Base-by-base conservation (phyloP, 2,329 filamentous ascomycete species). In the Diaporthe sp. region DNA sequence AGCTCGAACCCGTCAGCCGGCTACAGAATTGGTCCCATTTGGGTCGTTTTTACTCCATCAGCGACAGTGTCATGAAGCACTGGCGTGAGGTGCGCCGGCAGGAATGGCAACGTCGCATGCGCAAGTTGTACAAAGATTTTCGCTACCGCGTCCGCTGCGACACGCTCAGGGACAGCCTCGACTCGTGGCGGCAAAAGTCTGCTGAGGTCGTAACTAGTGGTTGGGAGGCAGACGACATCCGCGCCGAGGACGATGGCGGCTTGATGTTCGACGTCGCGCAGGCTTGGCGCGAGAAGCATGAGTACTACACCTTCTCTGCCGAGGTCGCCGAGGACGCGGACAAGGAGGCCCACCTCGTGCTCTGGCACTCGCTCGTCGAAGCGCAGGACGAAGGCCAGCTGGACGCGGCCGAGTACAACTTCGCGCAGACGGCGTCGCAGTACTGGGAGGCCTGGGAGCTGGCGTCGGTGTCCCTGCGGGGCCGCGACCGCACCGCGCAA, bases 371-470 rank as follows among this genome's bases (percentile, higher is more conserved):
- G 25, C 76, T 78, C 7, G 25, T 78, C 64, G 71, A 77, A 22
- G 78, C 78, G 33, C 60, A 71, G 42, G 71, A 68, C 42, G 80
- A 80, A 42, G 76, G 75, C 54, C 55, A 69, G 60, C 74, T 78
- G 55, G 79, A 81, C 52, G 80, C 80, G 15, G 66, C 76, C 30
- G 78, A 82, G 30, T 78, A 77, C 52, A 78, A 80, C 74, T 72
- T 76, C 1, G 79, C 77, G 28, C 76, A 79, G 69, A 79, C 74
- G 12, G 76, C 78, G 0, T 74, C 61, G 15, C 55, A 61, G 12
- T 77, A 75, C 73, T 78, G 77, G 78, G 77, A 77, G 52, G 76
- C 66, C 10, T 81, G 80, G 80, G 79, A 79, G 57, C 78, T 80
- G 10, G 77, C 80, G 50, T 71, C 75, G 1, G 74, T 81, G 28